Conservation (phyloP, 2,329 filamentous ascomycete genomes). For the Aspergillus candidus region DNA sequence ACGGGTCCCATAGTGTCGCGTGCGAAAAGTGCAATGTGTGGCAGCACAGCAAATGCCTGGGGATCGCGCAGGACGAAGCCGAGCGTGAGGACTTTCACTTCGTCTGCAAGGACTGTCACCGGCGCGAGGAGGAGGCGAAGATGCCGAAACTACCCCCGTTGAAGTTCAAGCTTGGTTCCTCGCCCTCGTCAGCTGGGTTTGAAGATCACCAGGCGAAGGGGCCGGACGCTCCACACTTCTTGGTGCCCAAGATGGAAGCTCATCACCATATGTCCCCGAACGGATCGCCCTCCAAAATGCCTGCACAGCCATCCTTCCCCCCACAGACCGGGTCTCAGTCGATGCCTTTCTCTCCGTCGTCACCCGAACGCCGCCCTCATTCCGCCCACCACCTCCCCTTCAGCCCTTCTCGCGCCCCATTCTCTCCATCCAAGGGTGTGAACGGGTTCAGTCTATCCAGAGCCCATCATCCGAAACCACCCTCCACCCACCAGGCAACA, state of each 20-base stretch:
- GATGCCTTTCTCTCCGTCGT: slow-evolving; percentile 16
- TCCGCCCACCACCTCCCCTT: slow-evolving; percentile 18
- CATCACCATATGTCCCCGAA: slow-evolving; percentile 17
- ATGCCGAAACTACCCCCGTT: slow-evolving; percentile 57
- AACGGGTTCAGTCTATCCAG: slow-evolving; percentile 24
- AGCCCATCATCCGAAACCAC: slow-evolving; percentile 21
- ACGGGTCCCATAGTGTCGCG: slow-evolving; percentile 86
- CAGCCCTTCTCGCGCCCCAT: slow-evolving; percentile 25
- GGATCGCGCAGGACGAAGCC: slow-evolving; percentile 69
- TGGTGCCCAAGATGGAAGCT: slow-evolving; percentile 23
- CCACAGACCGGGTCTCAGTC: slow-evolving; percentile 10
- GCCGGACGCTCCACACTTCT: slow-evolving; percentile 12
- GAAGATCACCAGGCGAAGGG: slow-evolving; percentile 17
- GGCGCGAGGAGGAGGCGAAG: slow-evolving; percentile 57
- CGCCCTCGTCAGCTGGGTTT: slow-evolving; percentile 32
- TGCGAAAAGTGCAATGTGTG: slow-evolving; percentile 93
- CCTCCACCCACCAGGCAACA: slow-evolving; percentile 23
- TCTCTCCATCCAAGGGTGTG: slow-evolving; percentile 28
- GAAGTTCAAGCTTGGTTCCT: slow-evolving; percentile 51
- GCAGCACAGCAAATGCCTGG: slow-evolving; percentile 93
- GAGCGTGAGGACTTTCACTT: slow-evolving; percentile 85
- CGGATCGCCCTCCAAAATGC: slow-evolving; percentile 16
- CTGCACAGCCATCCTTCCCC: slow-evolving; percentile 11
- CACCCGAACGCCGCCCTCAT: slow-evolving; percentile 28
- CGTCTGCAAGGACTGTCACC: slow-evolving; percentile 71